Evolutionary conservation across 176 grass and related monocot genomes (phyloP).

Genomic region (Triticum timopheevii): DNA sequence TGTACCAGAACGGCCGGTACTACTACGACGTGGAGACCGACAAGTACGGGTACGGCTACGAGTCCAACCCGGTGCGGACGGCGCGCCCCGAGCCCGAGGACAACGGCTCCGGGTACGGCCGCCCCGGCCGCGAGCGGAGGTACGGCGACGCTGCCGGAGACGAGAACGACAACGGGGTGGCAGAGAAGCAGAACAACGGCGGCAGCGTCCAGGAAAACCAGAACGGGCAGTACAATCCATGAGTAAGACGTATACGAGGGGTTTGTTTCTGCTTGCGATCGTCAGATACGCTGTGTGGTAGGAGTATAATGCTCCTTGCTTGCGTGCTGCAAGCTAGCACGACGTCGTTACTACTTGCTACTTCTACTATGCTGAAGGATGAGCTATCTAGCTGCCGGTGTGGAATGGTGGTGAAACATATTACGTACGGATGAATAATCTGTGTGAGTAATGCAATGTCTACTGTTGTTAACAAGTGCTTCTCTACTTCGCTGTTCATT

Average conservation of each 20-base stretch:
- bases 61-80: constrained; percentile 40
- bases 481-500: not conserved
- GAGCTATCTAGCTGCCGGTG: not conserved
- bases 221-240: constrained; percentile 34
- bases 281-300: not conserved
- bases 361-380: not conserved
- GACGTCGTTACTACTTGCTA: not conserved
- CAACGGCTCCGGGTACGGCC: constrained; percentile 30
- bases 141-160: not conserved
- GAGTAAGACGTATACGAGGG: not conserved
- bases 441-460: not conserved
- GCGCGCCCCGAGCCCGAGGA: constrained; percentile 14
- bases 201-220: constrained; percentile 11
- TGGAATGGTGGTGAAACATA: not conserved
- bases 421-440: not conserved
- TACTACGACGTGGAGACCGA: constrained; percentile 48
- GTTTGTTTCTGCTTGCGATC: not conserved
- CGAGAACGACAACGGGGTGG: not conserved
- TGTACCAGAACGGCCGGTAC: constrained; percentile 58
- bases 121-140: not conserved
- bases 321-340: not conserved
- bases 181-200: not conserved
- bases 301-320: not conserved
- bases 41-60: constrained; percentile 50
- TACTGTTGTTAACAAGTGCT: not conserved